These are phyloP conservation scores for Phaseolus coccineus DNA, from an alignment of 331 rosid species.

Conservation along the genomic window DNA sequence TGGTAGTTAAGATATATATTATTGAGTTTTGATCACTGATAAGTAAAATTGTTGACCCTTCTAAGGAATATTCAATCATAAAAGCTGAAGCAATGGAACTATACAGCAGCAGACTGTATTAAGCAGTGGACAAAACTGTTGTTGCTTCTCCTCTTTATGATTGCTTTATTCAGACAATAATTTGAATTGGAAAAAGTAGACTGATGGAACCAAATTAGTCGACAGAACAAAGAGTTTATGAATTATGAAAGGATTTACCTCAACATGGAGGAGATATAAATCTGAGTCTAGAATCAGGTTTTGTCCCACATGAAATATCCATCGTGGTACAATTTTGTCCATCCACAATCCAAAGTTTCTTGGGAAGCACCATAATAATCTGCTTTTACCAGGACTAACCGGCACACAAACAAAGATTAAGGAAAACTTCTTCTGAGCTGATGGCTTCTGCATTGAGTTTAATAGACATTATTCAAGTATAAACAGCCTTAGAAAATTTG, in stretches of 20 bases:
- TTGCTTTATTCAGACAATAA: not conserved
- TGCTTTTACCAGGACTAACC: constrained; percentile 95
- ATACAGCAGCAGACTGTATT: not conserved
- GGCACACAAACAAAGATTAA: constrained; percentile 80
- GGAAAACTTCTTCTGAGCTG: constrained; percentile 46
- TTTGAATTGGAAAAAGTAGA: constrained; percentile 28
- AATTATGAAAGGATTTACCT: constrained; percentile 61
- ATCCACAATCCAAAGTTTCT: constrained; percentile 83
- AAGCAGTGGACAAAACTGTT: not conserved
- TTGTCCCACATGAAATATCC: constrained; percentile 89
- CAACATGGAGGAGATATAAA: constrained; percentile 88
- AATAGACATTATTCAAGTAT: constrained; percentile 16
- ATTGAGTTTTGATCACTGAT: not conserved
- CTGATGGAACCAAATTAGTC: constrained; percentile 15
- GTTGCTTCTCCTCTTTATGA: not conserved
- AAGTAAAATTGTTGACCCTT: too few species aligned
- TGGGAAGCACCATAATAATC: constrained; percentile 89
- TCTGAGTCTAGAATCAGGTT: constrained; percentile 92
- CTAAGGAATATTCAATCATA: too few species aligned
- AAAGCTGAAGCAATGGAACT: not conserved
- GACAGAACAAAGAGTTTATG: constrained; percentile 1
- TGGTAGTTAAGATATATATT: not conserved
- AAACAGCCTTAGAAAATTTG: not conserved
- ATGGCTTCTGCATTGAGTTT: constrained; percentile 58
- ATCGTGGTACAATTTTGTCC: constrained; percentile 79